Conservation (phyloP, 2,329 filamentous ascomycete species). For the Corinectria fuckeliana region DNA sequence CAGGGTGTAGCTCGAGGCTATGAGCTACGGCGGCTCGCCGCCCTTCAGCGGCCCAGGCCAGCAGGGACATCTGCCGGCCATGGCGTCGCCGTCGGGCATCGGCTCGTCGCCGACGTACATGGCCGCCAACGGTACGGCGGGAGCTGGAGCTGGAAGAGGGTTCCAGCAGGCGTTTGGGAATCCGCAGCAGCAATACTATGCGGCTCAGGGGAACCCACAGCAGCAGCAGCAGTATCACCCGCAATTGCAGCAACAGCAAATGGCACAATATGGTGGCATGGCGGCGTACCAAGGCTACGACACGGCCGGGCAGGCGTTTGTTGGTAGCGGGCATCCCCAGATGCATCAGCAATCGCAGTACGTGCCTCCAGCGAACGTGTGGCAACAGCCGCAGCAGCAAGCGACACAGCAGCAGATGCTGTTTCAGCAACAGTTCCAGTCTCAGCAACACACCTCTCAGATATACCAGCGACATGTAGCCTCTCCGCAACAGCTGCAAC, state of each 20-base stretch:
- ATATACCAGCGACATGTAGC: slow-evolving; percentile 41
- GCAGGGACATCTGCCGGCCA: slow-evolving; percentile 36
- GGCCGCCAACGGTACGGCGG: slow-evolving; percentile 12
- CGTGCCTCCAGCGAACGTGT: slow-evolving; percentile 38
- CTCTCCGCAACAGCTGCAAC: slow-evolving; percentile 33
- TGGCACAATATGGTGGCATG: slow-evolving; percentile 34
- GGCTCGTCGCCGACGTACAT: slow-evolving; percentile 32
- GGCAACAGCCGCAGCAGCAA: slow-evolving; percentile 47
- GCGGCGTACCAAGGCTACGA: slow-evolving; percentile 35
- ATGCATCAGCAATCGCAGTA: slow-evolving; percentile 36
- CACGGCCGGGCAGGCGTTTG: slow-evolving; percentile 26
- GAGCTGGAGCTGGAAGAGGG: slow-evolving; percentile 7
- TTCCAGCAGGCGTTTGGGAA: slow-evolving; percentile 39
- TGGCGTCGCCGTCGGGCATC: slow-evolving; percentile 22
- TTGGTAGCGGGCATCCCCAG: slow-evolving; percentile 25
- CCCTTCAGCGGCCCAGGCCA: slow-evolving; percentile 40
- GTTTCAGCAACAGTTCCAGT: slow-evolving; percentile 37
- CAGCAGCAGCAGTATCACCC: slow-evolving; percentile 38
- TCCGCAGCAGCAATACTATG: slow-evolving; percentile 39
- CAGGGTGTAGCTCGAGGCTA: slow-evolving; percentile 35
- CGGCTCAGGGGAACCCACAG: slow-evolving; percentile 33
- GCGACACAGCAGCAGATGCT: slow-evolving; percentile 33
- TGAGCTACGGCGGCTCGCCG: slow-evolving; percentile 46
- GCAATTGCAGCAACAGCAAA: slow-evolving; percentile 35
- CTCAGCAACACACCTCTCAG: slow-evolving; percentile 45